Percentiles rank a stretch among this genome's conserved stretches.
Evolutionary conservation across 768 basidiomycete species (phyloP).

Genomic region (Lactifluus subvellereus): DNA sequence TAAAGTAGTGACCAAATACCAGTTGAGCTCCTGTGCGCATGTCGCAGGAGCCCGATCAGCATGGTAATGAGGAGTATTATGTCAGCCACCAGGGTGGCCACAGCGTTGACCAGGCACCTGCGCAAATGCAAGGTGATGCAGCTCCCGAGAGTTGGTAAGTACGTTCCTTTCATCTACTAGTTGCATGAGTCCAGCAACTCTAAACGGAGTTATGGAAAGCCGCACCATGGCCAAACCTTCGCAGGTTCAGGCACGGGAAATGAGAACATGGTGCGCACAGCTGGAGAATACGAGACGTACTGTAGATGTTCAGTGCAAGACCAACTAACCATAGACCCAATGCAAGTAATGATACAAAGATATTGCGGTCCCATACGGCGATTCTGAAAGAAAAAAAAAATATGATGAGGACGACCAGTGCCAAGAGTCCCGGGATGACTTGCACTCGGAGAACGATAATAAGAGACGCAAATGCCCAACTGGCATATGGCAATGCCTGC

Average conservation of each 20-base stretch:
- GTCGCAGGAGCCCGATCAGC: conserved; percentile 5
- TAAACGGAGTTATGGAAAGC: too few relatives aligned
- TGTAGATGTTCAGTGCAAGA: neutral
- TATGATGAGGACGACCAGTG: neutral
- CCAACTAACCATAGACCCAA: neutral
- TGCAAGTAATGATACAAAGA: neutral
- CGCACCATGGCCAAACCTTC: conserved; percentile 1
- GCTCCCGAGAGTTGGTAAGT: neutral
- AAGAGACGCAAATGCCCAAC: conserved; percentile 4
- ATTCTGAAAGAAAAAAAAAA: neutral
- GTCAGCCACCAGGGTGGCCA: neutral
- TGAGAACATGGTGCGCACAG: neutral
- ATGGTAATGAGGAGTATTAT: neutral
- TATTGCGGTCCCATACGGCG: conserved; percentile 4
- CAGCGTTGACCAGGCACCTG: neutral
- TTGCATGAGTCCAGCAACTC: neutral
- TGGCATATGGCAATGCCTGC: neutral
- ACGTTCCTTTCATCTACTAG: neutral
- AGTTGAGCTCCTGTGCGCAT: neutral
- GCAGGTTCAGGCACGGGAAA: neutral
- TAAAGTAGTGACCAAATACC: conserved; percentile 16
- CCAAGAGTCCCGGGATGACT: neutral
- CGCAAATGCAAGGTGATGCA: neutral
- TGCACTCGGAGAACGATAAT: conserved; percentile 5
- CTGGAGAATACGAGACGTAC: neutral